Base-by-base conservation (phyloP, 805 yeast species). In the Cyberlindnera mrakii region DNA sequence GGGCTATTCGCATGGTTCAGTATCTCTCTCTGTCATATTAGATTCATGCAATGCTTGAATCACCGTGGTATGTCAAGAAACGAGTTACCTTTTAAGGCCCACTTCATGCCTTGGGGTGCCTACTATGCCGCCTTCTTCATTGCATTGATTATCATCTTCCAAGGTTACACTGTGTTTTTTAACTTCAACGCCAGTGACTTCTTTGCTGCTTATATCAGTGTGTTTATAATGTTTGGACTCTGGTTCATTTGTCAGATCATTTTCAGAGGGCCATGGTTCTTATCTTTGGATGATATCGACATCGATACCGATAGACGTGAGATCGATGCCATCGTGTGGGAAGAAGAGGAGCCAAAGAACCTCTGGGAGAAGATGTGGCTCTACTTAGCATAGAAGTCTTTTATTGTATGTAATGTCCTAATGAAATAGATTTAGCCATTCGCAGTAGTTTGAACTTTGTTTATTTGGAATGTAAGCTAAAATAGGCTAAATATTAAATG, bases 191-290 rank as follows among this genome's bases (percentile, higher is more conserved):
- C 75, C 3, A 11, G 33, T 14, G 36, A 39, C 18, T 86, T 86
- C 67, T 76, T 85, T 60, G 77, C 86, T 20, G 76, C 85, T n/a
- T 86, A 86, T 57, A 66, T 86, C 41, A 84, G 91, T n/a, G 67
- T 82, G 16, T 71, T 84, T 44, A 63, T 82, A 40, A 80, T 80
- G 63, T 66, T 71, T 29, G 72, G 67, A 10, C 52, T 75, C 9
- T 86, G 80, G 81, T 46, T 72, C 6, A 71, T 71, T 9, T 72
- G 78, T 57, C 85, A 81, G 52, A 42, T 74, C 16, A 72, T 66
- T 56, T 78, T 68, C 62, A 71, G 72, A 43, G 68, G 71, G 19
- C 67, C 76, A 3, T 58, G 73, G 40, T 60, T 77, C 48, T 35
- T 51, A n/a, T 25, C 48, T 2, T 20, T 55, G 20, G 51, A 54